phyloP scores from a whole-genome alignment of 2,329 filamentous ascomycete species.

The Aspergillus neoniger region DNA sequence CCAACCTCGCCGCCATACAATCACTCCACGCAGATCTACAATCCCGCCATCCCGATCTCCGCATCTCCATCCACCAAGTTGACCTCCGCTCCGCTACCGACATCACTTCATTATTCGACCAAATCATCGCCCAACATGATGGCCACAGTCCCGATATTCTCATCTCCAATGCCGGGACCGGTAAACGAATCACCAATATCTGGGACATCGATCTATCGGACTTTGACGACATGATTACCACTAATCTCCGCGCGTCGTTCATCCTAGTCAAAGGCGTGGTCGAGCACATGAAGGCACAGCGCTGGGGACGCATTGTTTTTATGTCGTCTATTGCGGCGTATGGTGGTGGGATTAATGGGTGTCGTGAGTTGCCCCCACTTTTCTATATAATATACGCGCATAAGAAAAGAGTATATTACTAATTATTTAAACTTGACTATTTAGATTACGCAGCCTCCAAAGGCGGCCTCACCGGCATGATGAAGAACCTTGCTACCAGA shows the following conservation, averaged over 20 bases:
- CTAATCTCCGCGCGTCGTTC: slow-evolving; percentile 65
- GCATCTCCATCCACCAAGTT: slow-evolving; percentile 58
- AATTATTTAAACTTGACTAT: neutral
- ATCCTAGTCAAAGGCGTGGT: slow-evolving; percentile 62
- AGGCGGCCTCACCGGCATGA: slow-evolving; percentile 64
- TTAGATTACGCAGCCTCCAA: slow-evolving; percentile 60
- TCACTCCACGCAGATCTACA: slow-evolving; percentile 48
- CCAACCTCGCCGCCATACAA: slow-evolving; percentile 51
- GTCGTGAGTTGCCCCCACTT: slow-evolving; percentile 39
- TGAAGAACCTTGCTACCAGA: slow-evolving; percentile 63
- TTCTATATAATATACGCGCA: no score
- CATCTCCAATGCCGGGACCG: slow-evolving; percentile 67
- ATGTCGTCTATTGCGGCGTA: slow-evolving; percentile 65
- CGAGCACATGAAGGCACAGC: slow-evolving; percentile 60
- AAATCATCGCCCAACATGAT: slow-evolving; percentile 59
- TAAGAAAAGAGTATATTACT: no score
- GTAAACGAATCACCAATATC: slow-evolving; percentile 58
- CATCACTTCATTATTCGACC: slow-evolving; percentile 56
- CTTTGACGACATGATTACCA: slow-evolving; percentile 63
- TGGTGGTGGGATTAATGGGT: slow-evolving; percentile 66
- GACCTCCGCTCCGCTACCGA: slow-evolving; percentile 60
- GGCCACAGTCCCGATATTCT: slow-evolving; percentile 62
- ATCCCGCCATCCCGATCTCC: slow-evolving; percentile 34
- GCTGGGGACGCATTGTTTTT: slow-evolving; percentile 66
- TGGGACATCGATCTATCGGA: slow-evolving; percentile 62